Percentiles rank a stretch among this genome's conserved stretches.
phyloP scores from a whole-genome alignment of 495 filamentous ascomycete species.

The Hypoxylon subgilvum region DNA sequence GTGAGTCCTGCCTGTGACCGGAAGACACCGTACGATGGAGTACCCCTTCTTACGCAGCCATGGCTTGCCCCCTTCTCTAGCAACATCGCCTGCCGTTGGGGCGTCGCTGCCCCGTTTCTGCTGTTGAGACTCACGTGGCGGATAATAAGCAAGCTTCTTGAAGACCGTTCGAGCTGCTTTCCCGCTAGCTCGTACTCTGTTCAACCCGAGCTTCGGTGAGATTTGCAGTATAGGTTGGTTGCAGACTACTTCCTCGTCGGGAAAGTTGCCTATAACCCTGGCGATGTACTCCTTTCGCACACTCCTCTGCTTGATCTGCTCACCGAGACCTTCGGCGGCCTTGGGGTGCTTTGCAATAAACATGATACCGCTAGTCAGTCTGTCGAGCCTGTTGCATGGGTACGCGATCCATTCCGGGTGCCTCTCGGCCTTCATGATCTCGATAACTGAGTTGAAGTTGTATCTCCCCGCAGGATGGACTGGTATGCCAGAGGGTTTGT shows the following conservation, averaged over 20 bases:
- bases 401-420: conserved; percentile 72
- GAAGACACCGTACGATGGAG: conserved; percentile 92
- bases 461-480: conserved; percentile 96
- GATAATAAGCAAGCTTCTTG: conserved; percentile 85
- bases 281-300: conserved; percentile 95
- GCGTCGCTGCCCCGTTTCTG: conserved; percentile 13
- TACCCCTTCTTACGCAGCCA: conserved; percentile 68
- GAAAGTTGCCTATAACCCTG: conserved; percentile 88
- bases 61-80: conserved; percentile 35
- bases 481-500: conserved; percentile 93
- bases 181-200: conserved; percentile 88
- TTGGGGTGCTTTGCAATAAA: conserved; percentile 86
- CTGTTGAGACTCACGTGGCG: conserved; percentile 49
- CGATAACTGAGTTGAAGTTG: conserved; percentile 89
- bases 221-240: conserved; percentile 93
- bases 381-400: conserved; percentile 90
- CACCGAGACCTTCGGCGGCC: conserved; percentile 76
- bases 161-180: conserved; percentile 91
- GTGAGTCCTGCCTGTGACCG: conserved; percentile 91
- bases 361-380: conserved; percentile 95
- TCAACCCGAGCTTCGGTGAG: conserved; percentile 92
- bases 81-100: conserved; percentile 13
- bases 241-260: conserved; percentile 80
- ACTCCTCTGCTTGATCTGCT: conserved; percentile 72
- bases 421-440: conserved; percentile 86